These are phyloP conservation scores for Artemisia argyi DNA, from an alignment of 129 eudicot genomes.

Conservation along the genomic window DNA sequence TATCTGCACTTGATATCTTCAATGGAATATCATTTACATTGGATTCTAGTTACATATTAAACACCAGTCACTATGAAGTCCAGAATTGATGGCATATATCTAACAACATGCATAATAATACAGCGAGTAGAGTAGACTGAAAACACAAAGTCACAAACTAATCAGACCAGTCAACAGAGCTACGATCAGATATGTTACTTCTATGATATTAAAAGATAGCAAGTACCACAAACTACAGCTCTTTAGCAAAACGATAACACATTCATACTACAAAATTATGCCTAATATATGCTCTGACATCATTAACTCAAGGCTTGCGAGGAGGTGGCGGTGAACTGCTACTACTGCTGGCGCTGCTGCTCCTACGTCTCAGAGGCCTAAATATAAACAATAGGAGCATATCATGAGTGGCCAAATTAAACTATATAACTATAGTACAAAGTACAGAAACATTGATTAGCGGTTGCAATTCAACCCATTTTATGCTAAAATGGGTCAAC, in stretches of 20 bases:
- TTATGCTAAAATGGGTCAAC: too few species aligned
- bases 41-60: too few species aligned
- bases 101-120: neutral
- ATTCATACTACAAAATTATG: neutral
- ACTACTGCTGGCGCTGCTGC: conserved; percentile 70
- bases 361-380: conserved; percentile 54
- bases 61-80: too few species aligned
- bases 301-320: conserved; percentile 45
- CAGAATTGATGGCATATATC: neutral
- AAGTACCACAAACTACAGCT: neutral
- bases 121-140: too few species aligned
- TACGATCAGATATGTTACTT: neutral
- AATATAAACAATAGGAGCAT: neutral
- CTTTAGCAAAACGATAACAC: neutral
- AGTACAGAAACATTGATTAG: neutral
- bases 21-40: too few species aligned
- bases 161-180: neutral
- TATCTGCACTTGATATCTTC: too few species aligned
- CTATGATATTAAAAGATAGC: neutral
- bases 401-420: neutral
- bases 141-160: neutral
- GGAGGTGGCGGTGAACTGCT: conserved; percentile 71
- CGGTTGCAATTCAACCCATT: neutral
- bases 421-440: neutral
- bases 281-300: neutral